Percentiles rank a stretch among this genome's conserved stretches.
phyloP scores from a whole-genome alignment of 1,284 basidiomycete genomes.

The Exobasidium rhododendri region DNA sequence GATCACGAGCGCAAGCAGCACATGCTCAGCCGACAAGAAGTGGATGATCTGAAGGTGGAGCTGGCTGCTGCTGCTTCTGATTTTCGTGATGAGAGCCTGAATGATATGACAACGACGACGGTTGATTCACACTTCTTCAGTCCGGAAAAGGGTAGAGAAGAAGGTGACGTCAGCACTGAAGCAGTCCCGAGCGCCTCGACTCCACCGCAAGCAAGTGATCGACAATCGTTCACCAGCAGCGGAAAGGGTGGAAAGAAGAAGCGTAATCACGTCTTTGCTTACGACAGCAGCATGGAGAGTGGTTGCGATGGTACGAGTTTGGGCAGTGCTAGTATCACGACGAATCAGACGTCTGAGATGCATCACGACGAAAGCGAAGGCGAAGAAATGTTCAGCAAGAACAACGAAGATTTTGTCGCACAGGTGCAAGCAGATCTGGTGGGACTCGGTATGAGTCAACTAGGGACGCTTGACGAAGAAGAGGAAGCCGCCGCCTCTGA shows the following conservation, averaged over 20 bases:
- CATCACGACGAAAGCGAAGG: not conserved
- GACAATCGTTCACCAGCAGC: slow-evolving; percentile 11
- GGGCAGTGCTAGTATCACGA: slow-evolving; percentile 15
- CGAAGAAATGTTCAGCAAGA: slow-evolving; percentile 3
- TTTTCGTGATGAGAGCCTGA: not conserved
- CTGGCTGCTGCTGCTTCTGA: not conserved
- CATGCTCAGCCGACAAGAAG: slow-evolving; percentile 30
- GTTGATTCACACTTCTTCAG: not conserved
- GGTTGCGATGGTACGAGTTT: slow-evolving; percentile 19
- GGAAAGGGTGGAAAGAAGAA: slow-evolving; percentile 23
- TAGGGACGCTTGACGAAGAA: slow-evolving; percentile 36
- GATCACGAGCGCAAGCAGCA: slow-evolving; percentile 50
- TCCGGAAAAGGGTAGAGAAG: slow-evolving; percentile 14
- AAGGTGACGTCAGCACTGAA: slow-evolving; percentile 14
- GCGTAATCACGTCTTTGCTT: slow-evolving; percentile 47
- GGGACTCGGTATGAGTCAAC: slow-evolving; percentile 22
- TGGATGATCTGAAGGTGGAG: slow-evolving; percentile 24
- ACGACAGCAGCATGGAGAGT: slow-evolving; percentile 45
- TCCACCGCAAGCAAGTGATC: slow-evolving; percentile 1
- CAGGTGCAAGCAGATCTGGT: slow-evolving; percentile 20
- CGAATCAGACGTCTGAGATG: not conserved
- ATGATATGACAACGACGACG: not conserved
- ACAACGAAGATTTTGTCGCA: slow-evolving; percentile 26
- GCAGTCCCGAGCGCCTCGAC: not conserved
- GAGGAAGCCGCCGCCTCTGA: slow-evolving; percentile 33